Evolutionary conservation across 139 green algal species (phyloP), one percentile per base, ranked within the genome.

Genomic region (Closterium sp.): DNA sequence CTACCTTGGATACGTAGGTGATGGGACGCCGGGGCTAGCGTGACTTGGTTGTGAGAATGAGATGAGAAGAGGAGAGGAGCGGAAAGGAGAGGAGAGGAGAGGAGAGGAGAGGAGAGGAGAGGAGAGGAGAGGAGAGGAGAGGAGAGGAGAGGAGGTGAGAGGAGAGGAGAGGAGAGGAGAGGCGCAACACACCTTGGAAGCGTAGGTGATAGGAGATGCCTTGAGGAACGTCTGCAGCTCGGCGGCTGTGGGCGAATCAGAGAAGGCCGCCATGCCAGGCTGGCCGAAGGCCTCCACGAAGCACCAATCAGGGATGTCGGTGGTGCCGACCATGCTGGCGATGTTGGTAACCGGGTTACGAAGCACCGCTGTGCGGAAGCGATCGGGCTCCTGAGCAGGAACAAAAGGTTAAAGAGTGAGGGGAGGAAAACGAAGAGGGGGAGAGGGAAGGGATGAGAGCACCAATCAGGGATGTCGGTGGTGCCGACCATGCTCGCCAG

Each of bases 271-370:
- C 29, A 94, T 91, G 70, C 96, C 95, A 95, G 97, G 93, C n/a
- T 79, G 94, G 30, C 97, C 97, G 85, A 96, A 96, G 11, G 94
- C 95, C 95, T 99, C 97, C 79, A 98, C 95, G 88, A 95, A 99
- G 94, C 95, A 97, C 97, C 97, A 99, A 94, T 99, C 97, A 19
- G 97, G 96, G 88, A 99, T 99, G 94, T 99, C 97, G 13, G 92
- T 96, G 3, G 96, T 90, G 4, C 96, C 95, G 2, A 97, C 93
- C 98, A 99, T 99, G 73, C 96, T 90, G 2, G 92, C 91, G 9
- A 99, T 92, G 94, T 98, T 98, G 93, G 96, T 96, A 28, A 99
- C 98, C 2, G 98, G 98, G 95, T 99, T 99, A 88, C 97, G 96
- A 91, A 99, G 95, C 31, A 99, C 92, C 21, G 95, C 98, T 2